Percentiles rank a stretch among this genome's conserved stretches.
Evolutionary conservation across 371 early-diverging fungal species (phyloP).

Genomic region (Haplosporangium sp.): DNA sequence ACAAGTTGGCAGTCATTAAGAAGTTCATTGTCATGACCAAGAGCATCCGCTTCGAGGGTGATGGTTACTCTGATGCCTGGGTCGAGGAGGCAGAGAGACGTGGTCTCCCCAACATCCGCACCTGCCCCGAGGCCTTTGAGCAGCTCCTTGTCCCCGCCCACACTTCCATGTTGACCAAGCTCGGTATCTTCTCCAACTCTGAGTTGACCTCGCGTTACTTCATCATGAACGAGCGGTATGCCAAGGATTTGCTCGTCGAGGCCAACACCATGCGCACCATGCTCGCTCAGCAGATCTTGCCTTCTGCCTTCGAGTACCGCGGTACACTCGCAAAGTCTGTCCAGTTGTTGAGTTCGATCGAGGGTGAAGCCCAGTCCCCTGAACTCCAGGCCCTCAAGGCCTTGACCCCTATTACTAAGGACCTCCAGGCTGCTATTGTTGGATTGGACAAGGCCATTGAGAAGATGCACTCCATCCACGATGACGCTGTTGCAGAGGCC

Average conservation of each 20-base stretch:
- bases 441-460: slow-evolving; percentile 70
- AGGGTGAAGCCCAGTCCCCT: slow-evolving; percentile 69
- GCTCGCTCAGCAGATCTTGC: slow-evolving; percentile 86
- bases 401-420: slow-evolving; percentile 71
- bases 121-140: slow-evolving; percentile 88
- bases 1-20: slow-evolving; percentile 89
- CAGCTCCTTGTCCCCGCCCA: slow-evolving; percentile 79
- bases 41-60: slow-evolving; percentile 95
- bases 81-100: slow-evolving; percentile 82
- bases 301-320: slow-evolving; percentile 90
- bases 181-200: slow-evolving; percentile 86
- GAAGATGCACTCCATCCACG: slow-evolving; percentile 66
- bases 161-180: slow-evolving; percentile 78
- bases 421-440: slow-evolving; percentile 66
- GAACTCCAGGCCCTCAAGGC: slow-evolving; percentile 78
- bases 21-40: slow-evolving; percentile 86
- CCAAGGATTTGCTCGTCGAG: slow-evolving; percentile 96
- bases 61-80: slow-evolving; percentile 93
- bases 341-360: slow-evolving; percentile 69
- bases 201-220: slow-evolving; percentile 95
- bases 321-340: slow-evolving; percentile 86
- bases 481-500: slow-evolving; percentile 73
- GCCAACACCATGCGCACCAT: slow-evolving; percentile 91
- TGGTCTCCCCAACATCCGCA: slow-evolving; percentile 93
- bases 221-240: slow-evolving; percentile 94